Conservation (phyloP, 176 grass and related monocot genomes). For the Cenchrus fungigraminus region DNA sequence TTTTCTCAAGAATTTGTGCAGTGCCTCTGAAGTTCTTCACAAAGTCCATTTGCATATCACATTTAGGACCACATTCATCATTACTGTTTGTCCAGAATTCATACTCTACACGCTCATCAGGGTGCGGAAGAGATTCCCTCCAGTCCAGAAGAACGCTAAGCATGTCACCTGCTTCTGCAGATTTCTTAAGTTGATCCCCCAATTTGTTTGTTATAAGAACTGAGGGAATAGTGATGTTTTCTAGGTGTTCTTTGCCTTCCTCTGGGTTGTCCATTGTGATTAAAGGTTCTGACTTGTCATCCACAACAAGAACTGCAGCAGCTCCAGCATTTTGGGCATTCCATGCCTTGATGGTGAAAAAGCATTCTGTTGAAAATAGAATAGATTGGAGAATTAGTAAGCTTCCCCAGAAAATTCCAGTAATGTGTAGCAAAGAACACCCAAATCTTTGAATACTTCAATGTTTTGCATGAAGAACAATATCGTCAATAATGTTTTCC, state of each 20-base stretch:
- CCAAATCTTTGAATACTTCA: constrained; percentile 1
- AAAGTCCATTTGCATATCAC: constrained; percentile 86
- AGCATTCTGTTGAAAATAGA: constrained; percentile 66
- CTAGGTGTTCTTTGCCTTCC: constrained; percentile 58
- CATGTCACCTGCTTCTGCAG: constrained; percentile 65
- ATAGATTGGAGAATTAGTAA: constrained; percentile 8
- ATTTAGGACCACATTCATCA: constrained; percentile 93
- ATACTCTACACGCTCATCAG: constrained; percentile 92
- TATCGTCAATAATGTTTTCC: constrained; percentile 6
- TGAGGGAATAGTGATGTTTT: constrained; percentile 88
- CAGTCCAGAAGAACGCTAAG: constrained; percentile 82
- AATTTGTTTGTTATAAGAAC: constrained; percentile 79
- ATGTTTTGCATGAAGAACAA: constrained; percentile 16
- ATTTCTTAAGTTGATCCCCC: constrained; percentile 71
- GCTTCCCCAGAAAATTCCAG: neutral
- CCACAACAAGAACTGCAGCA: constrained; percentile 75
- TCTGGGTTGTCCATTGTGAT: constrained; percentile 95
- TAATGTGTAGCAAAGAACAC: constrained; percentile 2
- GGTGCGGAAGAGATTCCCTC: constrained; percentile 86
- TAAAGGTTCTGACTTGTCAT: constrained; percentile 66
- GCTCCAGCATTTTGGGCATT: constrained; percentile 88
- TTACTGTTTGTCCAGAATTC: constrained; percentile 97
- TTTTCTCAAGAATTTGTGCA: constrained; percentile 85
- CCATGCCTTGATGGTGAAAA: constrained; percentile 89
- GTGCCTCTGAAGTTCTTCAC: constrained; percentile 79